Base-by-base conservation (phyloP, 345 rosid species). In the Stellera chamaejasme region DNA sequence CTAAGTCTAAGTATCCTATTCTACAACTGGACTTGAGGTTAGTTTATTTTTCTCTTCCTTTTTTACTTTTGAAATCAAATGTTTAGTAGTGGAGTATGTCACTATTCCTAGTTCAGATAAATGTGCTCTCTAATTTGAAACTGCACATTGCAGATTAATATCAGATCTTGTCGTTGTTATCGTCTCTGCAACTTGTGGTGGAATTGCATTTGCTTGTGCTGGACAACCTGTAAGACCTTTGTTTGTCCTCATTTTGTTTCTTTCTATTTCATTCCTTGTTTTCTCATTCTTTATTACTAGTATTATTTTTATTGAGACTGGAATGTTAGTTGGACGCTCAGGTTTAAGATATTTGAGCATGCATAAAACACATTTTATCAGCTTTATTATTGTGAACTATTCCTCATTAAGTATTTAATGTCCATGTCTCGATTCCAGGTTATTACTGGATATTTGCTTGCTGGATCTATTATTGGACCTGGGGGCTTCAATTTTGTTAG, bases 171-270 rank as follows among this genome's bases (percentile, higher is more conserved):
- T 88, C 10, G 90, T 92, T 62, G 91, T 86, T 81, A 92, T 88
- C 67, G 97, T 92, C 66, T 92, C 97, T 68, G 99, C 97, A 61
- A 84, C 97, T 72, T 92, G 95, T 71, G 99, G 97, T 74, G 99
- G 99, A 61, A 86, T 92, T 64, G 99, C 97, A 47, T 92, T 92
- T 77, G 99, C 97, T 57, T 92, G 93, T 74, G 95, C 96, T 79
- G 97, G 99, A 66, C 99, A 88, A 72, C 96, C 96, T 82, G 99
- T 92, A 55, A 69, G 90, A 44, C 52, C 49, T 43, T 26, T 52
- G 58, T 27, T 32, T 32, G 39, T 8, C 39, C 39, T 32, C 9
- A 32, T 32, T 32, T 32, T 32, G 39, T 32, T 32, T 32, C 39
- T 32, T 32, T 32, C 39, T 3, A 4, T 32, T 32, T 54, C 66